phyloP scores from a whole-genome alignment of 192 early-diverging fungal species.

The Tieghemiomyces parasiticus region DNA sequence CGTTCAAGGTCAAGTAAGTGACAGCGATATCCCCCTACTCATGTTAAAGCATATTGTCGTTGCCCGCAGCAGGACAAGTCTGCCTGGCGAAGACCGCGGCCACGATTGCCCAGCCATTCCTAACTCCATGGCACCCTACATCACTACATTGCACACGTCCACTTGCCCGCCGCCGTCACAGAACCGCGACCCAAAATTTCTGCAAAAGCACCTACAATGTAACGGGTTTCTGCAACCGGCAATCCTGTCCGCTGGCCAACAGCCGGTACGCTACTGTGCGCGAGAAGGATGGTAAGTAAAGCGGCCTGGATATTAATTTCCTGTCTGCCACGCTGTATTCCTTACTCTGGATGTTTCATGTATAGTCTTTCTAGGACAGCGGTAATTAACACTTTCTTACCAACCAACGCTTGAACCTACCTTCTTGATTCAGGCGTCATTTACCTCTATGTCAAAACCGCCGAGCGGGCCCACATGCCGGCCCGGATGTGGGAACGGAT shows the following conservation, averaged over 20 bases:
- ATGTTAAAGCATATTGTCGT: neutral
- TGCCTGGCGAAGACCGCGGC: too few species aligned
- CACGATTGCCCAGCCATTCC: neutral
- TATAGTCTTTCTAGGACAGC: too few species aligned
- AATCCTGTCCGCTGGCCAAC: slow-evolving; percentile 92
- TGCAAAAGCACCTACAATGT: slow-evolving; percentile 96
- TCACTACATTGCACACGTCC: neutral
- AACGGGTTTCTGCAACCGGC: slow-evolving; percentile 87
- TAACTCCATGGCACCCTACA: neutral
- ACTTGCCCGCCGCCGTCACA: neutral
- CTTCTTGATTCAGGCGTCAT: too few species aligned
- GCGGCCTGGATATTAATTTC: too few species aligned
- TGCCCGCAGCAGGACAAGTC: neutral
- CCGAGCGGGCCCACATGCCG: slow-evolving; percentile 89
- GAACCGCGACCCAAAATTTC: slow-evolving; percentile 74
- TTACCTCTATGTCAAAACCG: slow-evolving; percentile 89
- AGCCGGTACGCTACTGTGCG: slow-evolving; percentile 88
- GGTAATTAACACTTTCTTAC: too few species aligned
- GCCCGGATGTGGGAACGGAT: slow-evolving; percentile 86
- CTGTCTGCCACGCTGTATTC: too few species aligned
- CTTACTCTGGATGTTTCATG: too few species aligned
- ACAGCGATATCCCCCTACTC: neutral
- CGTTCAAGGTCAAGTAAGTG: slow-evolving; percentile 90
- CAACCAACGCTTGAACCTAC: too few species aligned
- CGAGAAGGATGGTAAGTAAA: slow-evolving; percentile 60